Base-by-base conservation (phyloP, 1,284 basidiomycete genomes). In the Rhodotorula sp. region DNA sequence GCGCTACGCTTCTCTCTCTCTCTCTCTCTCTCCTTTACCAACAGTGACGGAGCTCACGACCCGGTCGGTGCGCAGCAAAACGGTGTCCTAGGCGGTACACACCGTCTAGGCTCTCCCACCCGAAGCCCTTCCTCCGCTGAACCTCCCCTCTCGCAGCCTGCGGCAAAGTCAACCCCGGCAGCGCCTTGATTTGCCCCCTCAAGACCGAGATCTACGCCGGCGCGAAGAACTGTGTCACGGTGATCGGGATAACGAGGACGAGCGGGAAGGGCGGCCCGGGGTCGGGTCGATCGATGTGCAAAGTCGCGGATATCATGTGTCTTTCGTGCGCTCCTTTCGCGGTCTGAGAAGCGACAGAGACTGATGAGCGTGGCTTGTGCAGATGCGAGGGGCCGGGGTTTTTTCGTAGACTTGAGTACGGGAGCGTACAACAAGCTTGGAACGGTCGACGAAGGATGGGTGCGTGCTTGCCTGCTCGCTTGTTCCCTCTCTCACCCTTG, bases 331-430 rank as follows among this genome's bases (percentile, higher is more conserved):
- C 11, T 11, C 40, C 16, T 44, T 44, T 18, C n/a, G 40, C 16
- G 10, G 13, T 44, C 40, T 18, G 10, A 18, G 40, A 18, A 44
- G 40, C 40, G 13, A 13, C 3, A 3, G 40, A 44, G 40, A 44
- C 40, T 44, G 40, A 44, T 18, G 13, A 44, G 16, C 4, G 3
- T 5, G 34, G 40, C 4, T 44, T 26, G 50, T 30, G 8, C 46
- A 37, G 57, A 1, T 62, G 60, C 47, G 60, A 51, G 10, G 53
- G 50, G 1, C 30, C 30, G 0, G 61, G 65, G 8, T 65, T n/a
- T n/a, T n/a, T n/a, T 46, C 22, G 34, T 62, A 77, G 93, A 96
- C 79, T 85, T 96, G 69, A 92, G 90, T 24, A 73, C 79, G n/a
- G 86, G 77, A 62, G 88, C 91, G 40, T 96, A 95, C 52, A 47